Evolutionary conservation across 2,329 filamentous ascomycete species (phyloP).

Genomic region (Verticillium nonalfalfae): DNA sequence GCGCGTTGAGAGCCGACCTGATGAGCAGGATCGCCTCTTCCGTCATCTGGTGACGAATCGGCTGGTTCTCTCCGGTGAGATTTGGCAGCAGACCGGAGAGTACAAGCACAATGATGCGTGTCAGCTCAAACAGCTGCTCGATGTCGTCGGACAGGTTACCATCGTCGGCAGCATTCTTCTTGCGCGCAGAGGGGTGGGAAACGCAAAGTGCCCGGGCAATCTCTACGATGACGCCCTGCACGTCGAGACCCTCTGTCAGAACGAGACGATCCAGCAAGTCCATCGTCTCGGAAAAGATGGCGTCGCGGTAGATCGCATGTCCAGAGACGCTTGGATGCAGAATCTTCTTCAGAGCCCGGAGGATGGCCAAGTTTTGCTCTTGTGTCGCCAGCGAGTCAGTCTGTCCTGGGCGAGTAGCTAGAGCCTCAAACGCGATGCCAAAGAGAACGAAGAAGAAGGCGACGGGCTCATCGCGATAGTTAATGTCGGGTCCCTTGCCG

Average conservation of each 20-base stretch:
- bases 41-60: conserved; percentile 69
- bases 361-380: conserved; percentile 79
- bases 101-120: conserved; percentile 90
- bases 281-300: conserved; percentile 95
- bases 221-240: conserved; percentile 89
- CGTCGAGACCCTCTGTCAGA: conserved; percentile 80
- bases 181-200: conserved; percentile 81
- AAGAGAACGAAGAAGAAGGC: conserved; percentile 99
- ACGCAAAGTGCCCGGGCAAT: conserved; percentile 88
- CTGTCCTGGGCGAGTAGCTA: conserved; percentile 71
- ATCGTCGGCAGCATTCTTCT: conserved; percentile 58
- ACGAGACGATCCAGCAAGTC: conserved; percentile 89
- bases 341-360: conserved; percentile 91
- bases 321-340: conserved; percentile 90
- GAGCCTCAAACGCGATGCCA: conserved; percentile 90
- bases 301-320: conserved; percentile 92
- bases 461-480: conserved; percentile 95
- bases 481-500: conserved; percentile 70
- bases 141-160: conserved; percentile 91
- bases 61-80: conserved; percentile 58
- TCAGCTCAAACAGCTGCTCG: conserved; percentile 94
- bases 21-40: conserved; percentile 83
- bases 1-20: conserved; percentile 71
- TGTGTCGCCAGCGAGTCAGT: conserved; percentile 62
- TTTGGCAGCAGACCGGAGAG: conserved; percentile 84